These are phyloP conservation scores for Pichia kudriavzevii DNA, from an alignment of 1,139 yeast species.

Conservation along the genomic window DNA sequence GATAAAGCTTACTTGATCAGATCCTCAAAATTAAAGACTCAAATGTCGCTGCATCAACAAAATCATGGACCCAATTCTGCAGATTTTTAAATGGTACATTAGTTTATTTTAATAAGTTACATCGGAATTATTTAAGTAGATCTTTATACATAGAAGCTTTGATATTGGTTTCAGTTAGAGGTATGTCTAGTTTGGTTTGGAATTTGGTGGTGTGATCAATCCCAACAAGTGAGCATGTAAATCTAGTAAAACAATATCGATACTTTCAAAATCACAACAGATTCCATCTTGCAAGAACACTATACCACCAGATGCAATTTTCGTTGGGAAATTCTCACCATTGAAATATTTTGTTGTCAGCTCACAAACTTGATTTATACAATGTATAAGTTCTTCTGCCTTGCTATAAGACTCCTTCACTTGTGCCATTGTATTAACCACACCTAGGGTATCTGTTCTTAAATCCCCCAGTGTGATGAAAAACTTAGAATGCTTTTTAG, in stretches of 20 bases:
- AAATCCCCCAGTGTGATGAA: slow-evolving; percentile 14
- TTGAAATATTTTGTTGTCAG: slow-evolving; percentile 11
- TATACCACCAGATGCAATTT: slow-evolving; percentile 11
- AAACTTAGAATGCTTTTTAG: slow-evolving; percentile 20
- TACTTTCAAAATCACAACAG: slow-evolving; percentile 21
- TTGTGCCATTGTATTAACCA: slow-evolving; percentile 1
- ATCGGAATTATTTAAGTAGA: too few species aligned
- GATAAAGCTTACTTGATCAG: too few species aligned
- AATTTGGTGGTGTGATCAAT: slow-evolving; percentile 5
- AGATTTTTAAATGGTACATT: too few species aligned
- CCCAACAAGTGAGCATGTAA: slow-evolving; percentile 12
- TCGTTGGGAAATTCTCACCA: slow-evolving; percentile 16
- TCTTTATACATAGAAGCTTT: too few species aligned
- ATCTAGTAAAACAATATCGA: slow-evolving; percentile 16
- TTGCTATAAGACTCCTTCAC: slow-evolving; percentile 1
- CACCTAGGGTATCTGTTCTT: slow-evolving; percentile 7
- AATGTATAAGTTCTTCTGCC: background rate
- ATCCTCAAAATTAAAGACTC: too few species aligned
- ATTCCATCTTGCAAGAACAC: slow-evolving; percentile 19
- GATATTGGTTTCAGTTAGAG: background rate
- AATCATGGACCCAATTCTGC: too few species aligned
- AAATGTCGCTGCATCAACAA: too few species aligned
- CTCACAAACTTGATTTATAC: background rate
- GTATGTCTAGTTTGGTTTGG: background rate
- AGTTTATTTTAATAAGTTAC: too few species aligned